These are phyloP conservation scores for Leishmania tarentolae DNA, from an alignment of 208 protist species.

Conservation along the genomic window DNA sequence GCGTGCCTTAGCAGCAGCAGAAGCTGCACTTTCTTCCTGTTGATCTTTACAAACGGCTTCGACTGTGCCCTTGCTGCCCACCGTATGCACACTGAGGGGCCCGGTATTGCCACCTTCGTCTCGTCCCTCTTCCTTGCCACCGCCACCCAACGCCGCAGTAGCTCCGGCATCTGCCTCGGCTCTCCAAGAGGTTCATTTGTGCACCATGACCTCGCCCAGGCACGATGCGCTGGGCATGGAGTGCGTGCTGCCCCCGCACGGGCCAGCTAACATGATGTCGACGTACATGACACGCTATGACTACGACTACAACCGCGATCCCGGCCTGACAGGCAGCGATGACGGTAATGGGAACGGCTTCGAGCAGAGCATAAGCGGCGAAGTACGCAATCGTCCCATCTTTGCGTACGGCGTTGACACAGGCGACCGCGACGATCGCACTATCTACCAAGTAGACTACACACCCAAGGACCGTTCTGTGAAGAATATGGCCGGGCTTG, in stretches of 20 bases:
- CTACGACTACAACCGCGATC: slow-evolving; percentile 85
- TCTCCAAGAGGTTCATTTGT: background rate
- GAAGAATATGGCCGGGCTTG: slow-evolving; percentile 24
- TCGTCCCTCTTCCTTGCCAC: background rate
- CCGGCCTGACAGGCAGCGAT: background rate
- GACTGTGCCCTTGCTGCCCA: background rate
- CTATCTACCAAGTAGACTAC: slow-evolving; percentile 69
- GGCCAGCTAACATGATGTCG: slow-evolving; percentile 72
- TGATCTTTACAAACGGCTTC: background rate
- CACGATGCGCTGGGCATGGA: background rate
- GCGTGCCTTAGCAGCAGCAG: background rate
- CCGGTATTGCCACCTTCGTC: background rate
- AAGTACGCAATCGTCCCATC: slow-evolving; percentile 75
- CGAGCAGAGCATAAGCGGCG: slow-evolving; percentile 53
- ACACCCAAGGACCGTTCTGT: slow-evolving; percentile 32
- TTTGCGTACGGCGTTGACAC: slow-evolving; percentile 45
- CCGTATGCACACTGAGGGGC: too few species aligned
- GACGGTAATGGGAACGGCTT: slow-evolving; percentile 5
- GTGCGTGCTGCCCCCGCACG: slow-evolving; percentile 49
- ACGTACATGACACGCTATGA: slow-evolving; percentile 87
- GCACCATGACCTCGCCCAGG: background rate
- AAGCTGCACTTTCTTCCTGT: background rate
- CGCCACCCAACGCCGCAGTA: background rate
- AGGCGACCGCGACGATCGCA: slow-evolving; percentile 34
- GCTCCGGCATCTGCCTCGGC: background rate